Percentiles rank a stretch among this genome's conserved stretches.
These are phyloP conservation scores for Talaromyces liani DNA, from an alignment of 495 filamentous ascomycete genomes.

Conservation along the genomic window DNA sequence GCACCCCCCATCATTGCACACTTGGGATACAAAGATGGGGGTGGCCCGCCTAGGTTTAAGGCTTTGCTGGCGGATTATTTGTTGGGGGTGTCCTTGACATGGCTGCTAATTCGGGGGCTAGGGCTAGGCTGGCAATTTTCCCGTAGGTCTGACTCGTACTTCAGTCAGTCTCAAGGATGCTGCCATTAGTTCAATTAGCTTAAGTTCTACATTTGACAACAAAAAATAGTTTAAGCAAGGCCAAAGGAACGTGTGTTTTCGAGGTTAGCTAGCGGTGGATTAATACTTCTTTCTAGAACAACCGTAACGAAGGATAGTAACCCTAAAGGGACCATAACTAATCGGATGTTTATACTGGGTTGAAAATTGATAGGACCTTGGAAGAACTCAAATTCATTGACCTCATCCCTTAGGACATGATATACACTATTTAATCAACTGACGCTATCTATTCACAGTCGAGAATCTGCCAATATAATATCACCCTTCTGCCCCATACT, in stretches of 20 bases:
- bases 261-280: no score
- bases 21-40: not conserved
- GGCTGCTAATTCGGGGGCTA: no score
- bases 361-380: not conserved
- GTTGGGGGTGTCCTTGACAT: not conserved
- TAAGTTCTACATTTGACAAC: not conserved
- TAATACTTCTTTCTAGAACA: no score
- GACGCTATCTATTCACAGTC: slow-evolving; percentile 11
- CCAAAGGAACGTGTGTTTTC: no score
- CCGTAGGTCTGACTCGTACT: not conserved
- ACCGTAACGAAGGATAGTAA: not conserved
- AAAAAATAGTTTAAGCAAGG: not conserved
- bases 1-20: not conserved
- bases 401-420: not conserved
- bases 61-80: no score
- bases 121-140: not conserved
- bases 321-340: not conserved
- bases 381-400: not conserved
- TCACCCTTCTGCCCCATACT: not conserved
- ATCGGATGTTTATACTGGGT: not conserved
- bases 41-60: not conserved
- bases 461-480: slow-evolving; percentile 10
- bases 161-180: not conserved
- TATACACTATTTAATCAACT: not conserved
- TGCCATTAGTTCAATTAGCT: not conserved